A percentile compares a stretch with the other conserved stretches of the same genome.
Evolutionary conservation across 345 rosid genomes (phyloP).

Genomic region (Pistacia integerrima): DNA sequence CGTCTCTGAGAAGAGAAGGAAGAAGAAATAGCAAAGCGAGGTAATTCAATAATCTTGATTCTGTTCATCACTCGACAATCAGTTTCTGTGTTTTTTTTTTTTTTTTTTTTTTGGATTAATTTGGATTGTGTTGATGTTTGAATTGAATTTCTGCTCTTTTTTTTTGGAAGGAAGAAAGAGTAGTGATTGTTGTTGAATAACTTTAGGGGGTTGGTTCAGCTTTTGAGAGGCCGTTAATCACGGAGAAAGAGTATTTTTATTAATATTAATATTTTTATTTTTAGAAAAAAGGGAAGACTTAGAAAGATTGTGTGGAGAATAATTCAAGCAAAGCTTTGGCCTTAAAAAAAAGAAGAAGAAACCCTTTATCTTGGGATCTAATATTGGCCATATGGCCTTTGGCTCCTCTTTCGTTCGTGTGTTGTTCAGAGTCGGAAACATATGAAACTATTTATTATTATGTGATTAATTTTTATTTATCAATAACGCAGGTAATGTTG

Average conservation of each 20-base stretch:
- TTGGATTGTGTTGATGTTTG: no score
- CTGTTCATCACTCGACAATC: background rate
- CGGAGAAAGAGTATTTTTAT: constrained; percentile 34
- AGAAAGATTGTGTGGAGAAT: constrained; percentile 40
- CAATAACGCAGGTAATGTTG: background rate
- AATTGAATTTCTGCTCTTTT: background rate
- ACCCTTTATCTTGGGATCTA: constrained; percentile 40
- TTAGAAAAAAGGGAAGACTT: background rate
- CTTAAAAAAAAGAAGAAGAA: constrained; percentile 29
- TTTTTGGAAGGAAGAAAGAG: background rate
- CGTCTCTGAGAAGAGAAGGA: background rate
- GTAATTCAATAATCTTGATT: background rate
- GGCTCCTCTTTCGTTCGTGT: constrained; percentile 3
- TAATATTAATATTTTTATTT: background rate
- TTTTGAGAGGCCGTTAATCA: constrained; percentile 40
- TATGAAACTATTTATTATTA: constrained; percentile 2
- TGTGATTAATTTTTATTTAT: background rate
- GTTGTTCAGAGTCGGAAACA: background rate
- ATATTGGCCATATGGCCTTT: constrained; percentile 29
- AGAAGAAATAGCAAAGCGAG: background rate
- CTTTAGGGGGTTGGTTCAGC: background rate
- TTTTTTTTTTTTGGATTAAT: background rate
- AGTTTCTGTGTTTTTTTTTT: background rate
- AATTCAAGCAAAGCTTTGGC: constrained; percentile 30
- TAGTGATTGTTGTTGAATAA: background rate